Evolutionary conservation across 176 grass and related monocot genomes (phyloP).

Genomic region (Musa schizocarpa): DNA sequence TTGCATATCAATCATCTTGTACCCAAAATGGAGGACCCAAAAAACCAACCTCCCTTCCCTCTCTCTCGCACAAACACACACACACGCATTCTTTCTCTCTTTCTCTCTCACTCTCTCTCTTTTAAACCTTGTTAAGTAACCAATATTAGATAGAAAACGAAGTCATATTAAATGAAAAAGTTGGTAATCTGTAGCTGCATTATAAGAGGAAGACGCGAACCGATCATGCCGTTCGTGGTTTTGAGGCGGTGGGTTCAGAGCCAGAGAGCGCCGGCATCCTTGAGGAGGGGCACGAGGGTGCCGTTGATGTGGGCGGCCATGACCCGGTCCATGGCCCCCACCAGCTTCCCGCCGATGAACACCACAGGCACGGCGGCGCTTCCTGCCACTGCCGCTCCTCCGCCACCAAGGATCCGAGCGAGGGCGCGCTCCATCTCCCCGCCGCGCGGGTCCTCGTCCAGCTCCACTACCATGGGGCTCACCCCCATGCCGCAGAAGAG

Average conservation of each 20-base stretch:
- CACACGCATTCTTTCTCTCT: too few species aligned
- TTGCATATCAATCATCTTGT: too few species aligned
- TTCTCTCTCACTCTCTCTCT: too few species aligned
- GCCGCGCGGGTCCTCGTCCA: constrained; percentile 65
- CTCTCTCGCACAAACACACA: too few species aligned
- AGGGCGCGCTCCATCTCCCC: constrained; percentile 54
- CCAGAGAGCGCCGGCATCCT: constrained; percentile 11
- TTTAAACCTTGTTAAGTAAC: too few species aligned
- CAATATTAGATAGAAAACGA: too few species aligned
- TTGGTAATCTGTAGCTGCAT: too few species aligned
- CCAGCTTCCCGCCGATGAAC: constrained; percentile 4
- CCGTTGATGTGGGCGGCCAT: constrained; percentile 14
- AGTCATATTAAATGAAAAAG: too few species aligned
- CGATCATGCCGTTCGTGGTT: too few species aligned
- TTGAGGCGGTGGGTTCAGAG: background rate
- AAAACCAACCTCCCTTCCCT: too few species aligned
- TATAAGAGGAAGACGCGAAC: too few species aligned
- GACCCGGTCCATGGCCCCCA: constrained; percentile 12
- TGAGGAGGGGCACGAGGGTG: constrained; percentile 12
- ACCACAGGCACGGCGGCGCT: background rate
- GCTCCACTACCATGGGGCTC: constrained; percentile 72
- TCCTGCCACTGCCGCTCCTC: background rate
- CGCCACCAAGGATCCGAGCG: constrained; percentile 41
- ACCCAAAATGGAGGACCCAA: too few species aligned
- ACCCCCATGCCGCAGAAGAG: constrained; percentile 98